Conservation (phyloP, 805 yeast genomes). For the Yamadazyma kitorensis region DNA sequence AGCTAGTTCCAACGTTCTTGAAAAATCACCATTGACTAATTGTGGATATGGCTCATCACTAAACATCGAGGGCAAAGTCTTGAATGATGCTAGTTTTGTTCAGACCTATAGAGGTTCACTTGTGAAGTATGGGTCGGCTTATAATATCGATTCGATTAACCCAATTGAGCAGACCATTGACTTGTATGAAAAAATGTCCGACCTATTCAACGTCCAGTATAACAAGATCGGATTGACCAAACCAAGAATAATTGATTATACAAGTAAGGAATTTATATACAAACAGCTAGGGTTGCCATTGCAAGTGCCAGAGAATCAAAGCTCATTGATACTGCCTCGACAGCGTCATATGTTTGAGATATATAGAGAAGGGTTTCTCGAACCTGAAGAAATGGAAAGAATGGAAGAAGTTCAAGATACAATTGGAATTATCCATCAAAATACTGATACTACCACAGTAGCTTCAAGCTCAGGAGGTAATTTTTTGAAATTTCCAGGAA, state of each 20-base stretch:
- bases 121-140: constrained; percentile 15
- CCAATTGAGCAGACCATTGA: constrained; percentile 33
- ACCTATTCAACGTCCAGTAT: constrained; percentile 14
- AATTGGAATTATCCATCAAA: constrained; percentile 36
- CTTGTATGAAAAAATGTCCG: constrained; percentile 22
- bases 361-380: constrained; percentile 8
- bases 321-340: constrained; percentile 1
- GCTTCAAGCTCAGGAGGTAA: constrained; percentile 56
- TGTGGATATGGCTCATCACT: constrained; percentile 50
- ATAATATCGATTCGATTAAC: constrained; percentile 13
- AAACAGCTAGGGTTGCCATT: constrained; percentile 4
- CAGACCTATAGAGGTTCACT: constrained; percentile 11
- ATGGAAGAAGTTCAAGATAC: constrained; percentile 38
- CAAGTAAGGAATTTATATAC: constrained; percentile 3
- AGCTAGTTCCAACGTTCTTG: constrained; percentile 25
- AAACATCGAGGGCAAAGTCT: constrained; percentile 37
- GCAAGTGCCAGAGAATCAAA: not conserved
- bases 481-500: constrained; percentile 45
- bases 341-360: constrained; percentile 8
- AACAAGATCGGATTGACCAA: constrained; percentile 27
- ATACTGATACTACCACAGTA: constrained; percentile 12
- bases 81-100: constrained; percentile 44
- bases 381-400: constrained; percentile 7
- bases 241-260: constrained; percentile 29
- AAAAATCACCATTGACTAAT: constrained; percentile 41